Evolutionary conservation across 2,329 filamentous ascomycete species (phyloP).

Genomic region (Trichoderma sp.): DNA sequence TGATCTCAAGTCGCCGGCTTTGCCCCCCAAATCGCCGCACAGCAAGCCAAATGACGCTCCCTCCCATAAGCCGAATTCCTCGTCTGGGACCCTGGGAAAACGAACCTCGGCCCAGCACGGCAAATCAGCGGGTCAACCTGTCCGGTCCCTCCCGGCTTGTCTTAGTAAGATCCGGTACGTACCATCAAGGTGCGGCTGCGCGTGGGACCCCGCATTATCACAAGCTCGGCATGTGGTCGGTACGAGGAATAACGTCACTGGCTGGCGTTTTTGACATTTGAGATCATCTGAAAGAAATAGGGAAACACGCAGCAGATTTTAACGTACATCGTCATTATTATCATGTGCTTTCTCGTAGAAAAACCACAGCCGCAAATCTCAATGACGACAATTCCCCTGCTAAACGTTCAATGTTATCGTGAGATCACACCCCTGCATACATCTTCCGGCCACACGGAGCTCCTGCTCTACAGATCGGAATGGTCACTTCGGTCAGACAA

Average conservation of each 20-base stretch:
- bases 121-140: conserved; percentile 13
- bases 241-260: conserved; percentile 36
- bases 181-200: background rate
- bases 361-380: background rate
- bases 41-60: background rate
- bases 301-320: background rate
- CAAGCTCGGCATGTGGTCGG: conserved; percentile 56
- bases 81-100: background rate
- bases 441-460: conserved; percentile 19
- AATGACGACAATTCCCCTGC: background rate
- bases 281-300: background rate
- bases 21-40: background rate
- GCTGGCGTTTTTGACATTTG: background rate
- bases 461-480: conserved; percentile 11
- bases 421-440: background rate
- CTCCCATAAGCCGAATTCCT: conserved; percentile 1
- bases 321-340: background rate
- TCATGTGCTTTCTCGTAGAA: background rate
- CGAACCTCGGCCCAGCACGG: conserved; percentile 15
- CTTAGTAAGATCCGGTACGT: background rate
- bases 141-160: conserved; percentile 16
- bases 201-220: conserved; percentile 52
- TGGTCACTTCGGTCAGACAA: conserved; percentile 2
- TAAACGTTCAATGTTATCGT: background rate
- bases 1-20: background rate